These are phyloP conservation scores for Xylariaceae sp. DNA, from an alignment of 2,329 filamentous ascomycete genomes.

Conservation along the genomic window DNA sequence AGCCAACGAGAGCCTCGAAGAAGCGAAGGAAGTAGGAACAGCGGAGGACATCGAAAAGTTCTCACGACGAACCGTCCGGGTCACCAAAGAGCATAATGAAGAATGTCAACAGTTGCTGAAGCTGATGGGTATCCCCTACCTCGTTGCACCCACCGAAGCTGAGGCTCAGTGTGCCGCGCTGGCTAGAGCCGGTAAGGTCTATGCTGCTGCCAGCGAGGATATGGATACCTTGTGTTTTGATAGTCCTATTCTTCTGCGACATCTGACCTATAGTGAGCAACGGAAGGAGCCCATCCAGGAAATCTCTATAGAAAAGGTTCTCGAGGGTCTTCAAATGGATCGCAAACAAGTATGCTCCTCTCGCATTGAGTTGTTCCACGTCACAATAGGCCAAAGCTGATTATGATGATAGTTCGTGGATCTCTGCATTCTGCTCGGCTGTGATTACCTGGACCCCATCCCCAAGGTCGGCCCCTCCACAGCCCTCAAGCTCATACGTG, in stretches of 20 bases:
- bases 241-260: conserved; percentile 80
- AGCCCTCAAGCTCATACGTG: conserved; percentile 87
- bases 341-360: conserved; percentile 60
- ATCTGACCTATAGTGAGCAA: conserved; percentile 95
- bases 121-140: conserved; percentile 93
- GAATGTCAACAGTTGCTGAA: conserved; percentile 88
- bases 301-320: conserved; percentile 78
- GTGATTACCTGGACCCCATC: conserved; percentile 94
- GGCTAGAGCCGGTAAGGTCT: conserved; percentile 88
- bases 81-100: conserved; percentile 93
- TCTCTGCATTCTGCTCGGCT: conserved; percentile 93
- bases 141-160: conserved; percentile 92
- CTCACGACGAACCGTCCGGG: conserved; percentile 82
- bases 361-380: neutral
- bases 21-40: conserved; percentile 95
- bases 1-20: conserved; percentile 82
- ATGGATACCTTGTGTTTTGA: conserved; percentile 99
- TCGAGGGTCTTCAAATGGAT: conserved; percentile 85
- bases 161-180: conserved; percentile 94
- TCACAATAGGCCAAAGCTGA: neutral
- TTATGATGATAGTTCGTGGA: conserved; percentile 71
- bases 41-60: conserved; percentile 98
- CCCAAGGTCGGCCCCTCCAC: conserved; percentile 91
- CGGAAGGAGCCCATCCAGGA: conserved; percentile 97
- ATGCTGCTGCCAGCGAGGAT: conserved; percentile 92